Conservation (phyloP, 78 protist species). For the Dictyostelium firmibasis region DNA sequence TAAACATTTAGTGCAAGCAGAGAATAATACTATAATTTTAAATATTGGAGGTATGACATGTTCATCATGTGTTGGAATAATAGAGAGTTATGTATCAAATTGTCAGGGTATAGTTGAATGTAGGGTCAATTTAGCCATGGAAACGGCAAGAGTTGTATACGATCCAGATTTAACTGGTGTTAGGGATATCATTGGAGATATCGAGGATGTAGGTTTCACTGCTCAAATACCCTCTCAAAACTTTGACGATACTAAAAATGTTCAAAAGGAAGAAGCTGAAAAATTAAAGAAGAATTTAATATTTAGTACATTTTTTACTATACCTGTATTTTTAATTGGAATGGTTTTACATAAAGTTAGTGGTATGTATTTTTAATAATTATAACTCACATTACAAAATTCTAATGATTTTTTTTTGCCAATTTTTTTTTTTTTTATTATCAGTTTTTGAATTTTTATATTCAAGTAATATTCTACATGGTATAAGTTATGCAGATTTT, state of each 20-base stretch:
- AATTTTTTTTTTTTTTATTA: neutral
- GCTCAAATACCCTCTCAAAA: conserved; percentile 39
- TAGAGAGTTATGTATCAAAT: conserved; percentile 36
- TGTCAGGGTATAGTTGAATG: conserved; percentile 39
- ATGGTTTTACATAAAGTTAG: conserved; percentile 52
- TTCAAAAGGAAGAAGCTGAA: conserved; percentile 42
- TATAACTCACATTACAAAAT: too few species aligned
- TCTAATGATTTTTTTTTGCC: neutral
- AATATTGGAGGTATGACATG: conserved; percentile 86
- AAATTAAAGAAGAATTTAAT: conserved; percentile 8
- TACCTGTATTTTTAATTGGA: conserved; percentile 75
- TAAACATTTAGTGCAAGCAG: conserved; percentile 45
- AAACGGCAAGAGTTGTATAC: conserved; percentile 35
- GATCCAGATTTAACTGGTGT: conserved; percentile 77
- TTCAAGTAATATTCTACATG: conserved; percentile 9
- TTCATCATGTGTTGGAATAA: conserved; percentile 78
- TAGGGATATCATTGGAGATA: conserved; percentile 36
- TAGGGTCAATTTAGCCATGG: conserved; percentile 63
- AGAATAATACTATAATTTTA: conserved; percentile 38
- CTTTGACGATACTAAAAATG: conserved; percentile 49
- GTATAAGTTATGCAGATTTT: conserved; percentile 69
- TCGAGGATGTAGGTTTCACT: conserved; percentile 82
- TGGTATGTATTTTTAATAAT: conserved; percentile 10
- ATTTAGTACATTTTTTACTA: conserved; percentile 17
- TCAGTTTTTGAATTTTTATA: conserved; percentile 54